Evolutionary conservation across 2,329 filamentous ascomycete species (phyloP).

Genomic region (Dactylellina cionopaga): DNA sequence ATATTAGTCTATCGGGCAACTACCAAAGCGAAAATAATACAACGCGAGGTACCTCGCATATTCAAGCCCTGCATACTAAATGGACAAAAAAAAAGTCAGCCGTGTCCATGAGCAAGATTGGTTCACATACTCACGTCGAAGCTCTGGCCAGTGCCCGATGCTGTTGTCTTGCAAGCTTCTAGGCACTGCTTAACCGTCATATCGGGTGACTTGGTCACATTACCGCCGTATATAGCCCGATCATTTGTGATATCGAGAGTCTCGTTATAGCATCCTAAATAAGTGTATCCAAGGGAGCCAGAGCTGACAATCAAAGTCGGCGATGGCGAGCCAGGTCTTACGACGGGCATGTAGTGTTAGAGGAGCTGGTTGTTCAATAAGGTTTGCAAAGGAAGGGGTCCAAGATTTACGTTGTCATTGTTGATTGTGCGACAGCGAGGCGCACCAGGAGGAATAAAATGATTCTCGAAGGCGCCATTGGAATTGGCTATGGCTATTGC

Average conservation of each 20-base stretch:
- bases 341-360: not conserved
- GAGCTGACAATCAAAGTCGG: slow-evolving; percentile 12
- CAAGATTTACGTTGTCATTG: slow-evolving; percentile 23
- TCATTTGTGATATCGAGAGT: slow-evolving; percentile 64
- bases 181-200: slow-evolving; percentile 68
- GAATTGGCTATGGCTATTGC: too few species aligned
- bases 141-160: too few species aligned
- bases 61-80: slow-evolving; percentile 69
- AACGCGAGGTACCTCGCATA: slow-evolving; percentile 65
- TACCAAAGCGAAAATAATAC: slow-evolving; percentile 30
- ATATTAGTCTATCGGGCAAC: not conserved
- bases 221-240: slow-evolving; percentile 64
- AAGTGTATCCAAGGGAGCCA: slow-evolving; percentile 61
- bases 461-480: too few species aligned
- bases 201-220: slow-evolving; percentile 61
- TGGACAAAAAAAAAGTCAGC: slow-evolving; percentile 30
- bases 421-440: slow-evolving; percentile 25
- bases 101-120: not conserved
- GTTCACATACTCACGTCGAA: slow-evolving; percentile 14
- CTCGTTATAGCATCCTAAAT: slow-evolving; percentile 71
- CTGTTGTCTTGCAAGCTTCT: slow-evolving; percentile 64
- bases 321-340: slow-evolving; percentile 8
- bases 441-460: slow-evolving; percentile 23
- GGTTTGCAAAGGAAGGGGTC: not conserved
- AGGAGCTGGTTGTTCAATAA: not conserved